These are phyloP conservation scores for Elsinoe fawcettii DNA, from an alignment of 2,329 filamentous ascomycete species.

Conservation along the genomic window DNA sequence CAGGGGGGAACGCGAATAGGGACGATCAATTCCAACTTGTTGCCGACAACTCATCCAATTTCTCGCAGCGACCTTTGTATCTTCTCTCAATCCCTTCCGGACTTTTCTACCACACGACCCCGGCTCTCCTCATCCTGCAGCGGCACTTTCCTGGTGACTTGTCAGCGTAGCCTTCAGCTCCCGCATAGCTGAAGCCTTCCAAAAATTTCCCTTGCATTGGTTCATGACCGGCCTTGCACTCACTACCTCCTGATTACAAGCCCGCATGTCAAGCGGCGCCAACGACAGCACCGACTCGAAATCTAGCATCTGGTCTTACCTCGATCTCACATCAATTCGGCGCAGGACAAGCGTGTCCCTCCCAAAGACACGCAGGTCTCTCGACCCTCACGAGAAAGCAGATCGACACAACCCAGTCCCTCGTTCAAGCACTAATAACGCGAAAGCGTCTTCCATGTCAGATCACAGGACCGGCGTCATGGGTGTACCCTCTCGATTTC, in stretches of 20 bases:
- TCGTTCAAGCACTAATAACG: conserved; percentile 18
- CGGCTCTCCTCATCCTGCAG: background rate
- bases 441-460: conserved; percentile 29
- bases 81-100: background rate
- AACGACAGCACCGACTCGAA: background rate
- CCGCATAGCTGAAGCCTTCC: background rate
- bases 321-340: conserved; percentile 40
- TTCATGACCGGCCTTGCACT: conserved; percentile 3
- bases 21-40: background rate
- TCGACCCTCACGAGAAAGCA: conserved; percentile 42
- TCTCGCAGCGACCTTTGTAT: too few species aligned
- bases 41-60: background rate
- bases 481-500: conserved; percentile 52
- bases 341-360: conserved; percentile 48
- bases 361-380: conserved; percentile 29
- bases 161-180: background rate
- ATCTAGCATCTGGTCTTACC: conserved; percentile 46
- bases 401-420: conserved; percentile 31
- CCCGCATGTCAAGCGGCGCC: conserved; percentile 11
- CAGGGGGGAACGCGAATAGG: conserved; percentile 3
- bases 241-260: background rate
- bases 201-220: conserved; percentile 7
- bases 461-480: conserved; percentile 44
- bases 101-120: background rate
- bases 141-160: too few species aligned